Conservation (phyloP, 2,329 filamentous ascomycete genomes). For the Apiospora sp. region DNA sequence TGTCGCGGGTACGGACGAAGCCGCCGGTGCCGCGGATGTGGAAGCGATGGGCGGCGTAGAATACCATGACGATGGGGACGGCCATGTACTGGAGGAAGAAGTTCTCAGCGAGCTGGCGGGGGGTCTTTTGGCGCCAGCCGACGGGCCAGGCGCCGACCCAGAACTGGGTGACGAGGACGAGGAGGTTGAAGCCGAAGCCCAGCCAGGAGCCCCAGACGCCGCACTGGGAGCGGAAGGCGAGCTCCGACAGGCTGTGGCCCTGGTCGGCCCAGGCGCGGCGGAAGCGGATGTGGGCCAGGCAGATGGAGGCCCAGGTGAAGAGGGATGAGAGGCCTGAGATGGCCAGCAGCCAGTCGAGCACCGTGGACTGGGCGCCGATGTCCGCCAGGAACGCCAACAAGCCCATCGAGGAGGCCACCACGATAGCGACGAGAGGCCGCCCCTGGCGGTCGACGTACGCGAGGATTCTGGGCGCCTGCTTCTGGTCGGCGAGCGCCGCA, state of each 20-base stretch:
- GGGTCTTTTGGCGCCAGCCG: constrained; percentile 56
- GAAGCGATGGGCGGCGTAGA: constrained; percentile 80
- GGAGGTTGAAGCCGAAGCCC: constrained; percentile 76
- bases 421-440: constrained; percentile 78
- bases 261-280: constrained; percentile 77
- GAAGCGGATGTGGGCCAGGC: constrained; percentile 92
- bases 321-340: constrained; percentile 77
- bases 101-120: constrained; percentile 59
- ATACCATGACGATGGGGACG: constrained; percentile 70
- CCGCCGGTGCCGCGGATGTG: constrained; percentile 66
- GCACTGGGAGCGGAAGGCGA: constrained; percentile 83
- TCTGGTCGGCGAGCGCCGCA: constrained; percentile 87
- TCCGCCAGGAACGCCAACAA: constrained; percentile 81
- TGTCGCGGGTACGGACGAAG: constrained; percentile 73
- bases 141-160: constrained; percentile 86
- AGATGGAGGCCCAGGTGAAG: constrained; percentile 86
- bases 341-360: constrained; percentile 83
- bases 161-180: constrained; percentile 85
- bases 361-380: constrained; percentile 62
- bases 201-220: constrained; percentile 83
- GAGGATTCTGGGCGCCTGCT: constrained; percentile 79
- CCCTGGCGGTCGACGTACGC: constrained; percentile 85
- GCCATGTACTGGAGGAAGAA: constrained; percentile 81
- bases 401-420: constrained; percentile 71
- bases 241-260: constrained; percentile 75